These are phyloP conservation scores for Stachybotrys chartarum DNA, from an alignment of 2,329 filamentous ascomycete species.

Conservation along the genomic window DNA sequence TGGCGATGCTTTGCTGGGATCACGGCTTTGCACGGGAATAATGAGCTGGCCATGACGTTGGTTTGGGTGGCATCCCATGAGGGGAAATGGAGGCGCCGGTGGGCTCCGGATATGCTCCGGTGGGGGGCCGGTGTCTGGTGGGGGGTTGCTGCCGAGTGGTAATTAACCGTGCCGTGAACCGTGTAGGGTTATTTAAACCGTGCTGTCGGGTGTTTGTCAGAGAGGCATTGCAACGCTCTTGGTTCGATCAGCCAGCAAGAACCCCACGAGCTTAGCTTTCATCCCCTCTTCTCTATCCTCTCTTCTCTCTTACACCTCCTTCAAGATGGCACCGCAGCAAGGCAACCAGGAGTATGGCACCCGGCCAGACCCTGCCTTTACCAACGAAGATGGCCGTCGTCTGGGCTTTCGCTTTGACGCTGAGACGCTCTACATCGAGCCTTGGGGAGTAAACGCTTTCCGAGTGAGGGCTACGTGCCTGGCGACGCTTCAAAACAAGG, in stretches of 20 bases:
- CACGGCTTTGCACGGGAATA: no score
- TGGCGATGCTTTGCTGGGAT: no score
- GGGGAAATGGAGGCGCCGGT: no score
- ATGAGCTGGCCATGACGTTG: no score
- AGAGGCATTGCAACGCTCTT: neutral
- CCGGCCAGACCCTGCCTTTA: conserved; percentile 8
- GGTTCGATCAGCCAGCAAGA: no score
- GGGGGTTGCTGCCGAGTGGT: no score
- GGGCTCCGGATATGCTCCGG: neutral
- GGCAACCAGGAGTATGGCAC: conserved; percentile 10
- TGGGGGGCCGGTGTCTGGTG: neutral
- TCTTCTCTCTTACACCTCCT: neutral
- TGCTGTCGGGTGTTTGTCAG: neutral
- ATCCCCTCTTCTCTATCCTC: no score
- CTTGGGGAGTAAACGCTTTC: conserved; percentile 37
- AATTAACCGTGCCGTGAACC: neutral
- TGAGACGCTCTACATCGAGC: conserved; percentile 37
- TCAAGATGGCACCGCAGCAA: neutral
- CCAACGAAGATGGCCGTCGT: conserved; percentile 9
- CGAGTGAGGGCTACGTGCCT: conserved; percentile 36
- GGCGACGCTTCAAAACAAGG: conserved; percentile 19
- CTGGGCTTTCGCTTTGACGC: conserved; percentile 27
- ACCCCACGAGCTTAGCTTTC: no score
- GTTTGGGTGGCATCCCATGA: no score
- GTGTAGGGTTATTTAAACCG: neutral